Base-by-base conservation (phyloP, 1,284 basidiomycete species). In the Irpex sp. region DNA sequence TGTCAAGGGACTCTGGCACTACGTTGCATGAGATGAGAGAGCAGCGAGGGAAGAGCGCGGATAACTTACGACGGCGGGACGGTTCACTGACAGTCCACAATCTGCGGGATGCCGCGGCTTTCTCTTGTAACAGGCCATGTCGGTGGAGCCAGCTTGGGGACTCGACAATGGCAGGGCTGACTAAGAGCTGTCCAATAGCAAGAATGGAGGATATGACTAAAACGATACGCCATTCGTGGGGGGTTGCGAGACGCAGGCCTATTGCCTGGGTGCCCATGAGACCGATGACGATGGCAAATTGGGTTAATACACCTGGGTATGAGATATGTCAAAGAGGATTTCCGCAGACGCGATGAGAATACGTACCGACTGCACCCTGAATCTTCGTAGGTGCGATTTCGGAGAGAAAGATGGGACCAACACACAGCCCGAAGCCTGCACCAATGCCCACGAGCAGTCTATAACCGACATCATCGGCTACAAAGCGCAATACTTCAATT, bases 391-490 rank as follows among this genome's bases (percentile, higher is more conserved):
- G 92, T 0, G 94, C 86, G 11, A 96, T 88, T 71, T 94, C 90
- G 7, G 92, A 85, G 37, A 97, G 81, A 75, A 89, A 96, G 54
- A 96, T 85, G 6, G 95, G 94, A 0, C 88, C 87, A n/a, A 94
- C 84, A 68, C 93, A 96, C 3, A 96, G 80, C 17, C 90, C 93
- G 59, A 97, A 76, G 26, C 95, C 95, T 37, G 92, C 89, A 8
- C 89, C 90, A 6, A 94, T 69, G 8, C 95, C 95, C 8, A 90
- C 85, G 19, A 95, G 71, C 61, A 94, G 81, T 67, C 93, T 94
- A 68, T 5, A 51, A 57, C 53, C 4, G 19, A 57, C 19, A 61
- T 17, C 21, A 15, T 13, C 4, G 21, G 26, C 5, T 1, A 53
- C 46, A 9, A 55, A 21, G 19, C 26, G 9, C 3, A 26, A 7